A percentile compares a stretch with the other conserved stretches of the same genome.
Evolutionary conservation across 2,329 filamentous ascomycete species (phyloP).

Genomic region (Conoideocrella luteorostrata): DNA sequence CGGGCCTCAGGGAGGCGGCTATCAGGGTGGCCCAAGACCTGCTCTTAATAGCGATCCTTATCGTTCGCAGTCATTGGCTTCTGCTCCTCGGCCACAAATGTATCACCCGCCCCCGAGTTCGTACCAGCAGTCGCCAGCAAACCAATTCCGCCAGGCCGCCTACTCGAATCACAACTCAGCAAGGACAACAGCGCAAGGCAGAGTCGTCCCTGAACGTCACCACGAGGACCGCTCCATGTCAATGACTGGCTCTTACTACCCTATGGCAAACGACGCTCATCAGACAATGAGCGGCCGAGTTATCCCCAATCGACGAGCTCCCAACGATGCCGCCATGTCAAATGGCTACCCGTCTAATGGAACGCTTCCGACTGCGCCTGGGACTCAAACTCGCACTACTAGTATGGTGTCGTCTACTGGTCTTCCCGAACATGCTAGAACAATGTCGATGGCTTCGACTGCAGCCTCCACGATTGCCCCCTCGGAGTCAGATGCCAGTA

Average conservation of each 20-base stretch:
- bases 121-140: constrained; percentile 61
- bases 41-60: constrained; percentile 80
- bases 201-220: constrained; percentile 83
- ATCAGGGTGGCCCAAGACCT: constrained; percentile 56
- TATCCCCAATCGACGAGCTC: constrained; percentile 65
- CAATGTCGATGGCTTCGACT: constrained; percentile 92
- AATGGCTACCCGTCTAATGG: constrained; percentile 30
- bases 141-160: constrained; percentile 70
- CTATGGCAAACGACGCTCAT: constrained; percentile 69
- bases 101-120: constrained; percentile 58
- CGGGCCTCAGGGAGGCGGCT: constrained; percentile 51
- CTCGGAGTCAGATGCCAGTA: constrained; percentile 46
- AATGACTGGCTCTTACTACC: constrained; percentile 68
- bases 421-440: constrained; percentile 46
- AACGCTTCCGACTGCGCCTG: constrained; percentile 40
- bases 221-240: constrained; percentile 95
- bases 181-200: constrained; percentile 82
- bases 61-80: constrained; percentile 88
- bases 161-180: constrained; percentile 60
- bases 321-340: constrained; percentile 31
- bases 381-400: constrained; percentile 51
- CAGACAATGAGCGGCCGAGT: constrained; percentile 92
- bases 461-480: constrained; percentile 63
- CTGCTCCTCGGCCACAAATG: constrained; percentile 64
- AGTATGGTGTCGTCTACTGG: constrained; percentile 54